These are phyloP conservation scores for Globisporangium viniferum DNA, from an alignment of 352 stramenopile genomes.

Conservation along the genomic window DNA sequence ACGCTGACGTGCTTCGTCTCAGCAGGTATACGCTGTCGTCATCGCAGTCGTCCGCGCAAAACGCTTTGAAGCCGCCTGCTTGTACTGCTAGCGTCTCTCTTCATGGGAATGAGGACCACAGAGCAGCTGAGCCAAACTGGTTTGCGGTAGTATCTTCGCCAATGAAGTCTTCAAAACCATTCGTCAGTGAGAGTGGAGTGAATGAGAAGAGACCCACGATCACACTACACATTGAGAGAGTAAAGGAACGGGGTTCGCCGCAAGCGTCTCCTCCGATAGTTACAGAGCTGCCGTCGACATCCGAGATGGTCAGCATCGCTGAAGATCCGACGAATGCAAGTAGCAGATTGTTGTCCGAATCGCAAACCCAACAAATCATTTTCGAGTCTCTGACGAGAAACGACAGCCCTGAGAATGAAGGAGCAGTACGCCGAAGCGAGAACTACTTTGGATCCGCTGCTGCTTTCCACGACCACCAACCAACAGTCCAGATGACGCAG, in stretches of 20 bases:
- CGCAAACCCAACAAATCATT: background rate
- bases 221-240: constrained; percentile 11
- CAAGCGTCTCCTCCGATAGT: background rate
- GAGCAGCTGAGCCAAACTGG: background rate
- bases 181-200: background rate
- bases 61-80: background rate
- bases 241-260: background rate
- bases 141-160: background rate
- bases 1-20: background rate
- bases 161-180: background rate
- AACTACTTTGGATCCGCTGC: background rate
- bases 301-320: constrained; percentile 36
- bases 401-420: background rate
- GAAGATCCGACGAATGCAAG: background rate
- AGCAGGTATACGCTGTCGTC: background rate
- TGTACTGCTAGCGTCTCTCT: background rate
- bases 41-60: background rate
- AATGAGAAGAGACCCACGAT: background rate
- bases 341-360: background rate
- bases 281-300: constrained; percentile 38
- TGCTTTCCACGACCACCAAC: background rate
- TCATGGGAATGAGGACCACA: background rate
- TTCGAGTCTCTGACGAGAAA: background rate
- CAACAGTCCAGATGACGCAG: background rate
- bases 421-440: background rate